Evolutionary conservation across 768 basidiomycete species (phyloP).

Genomic region (Pleurotus ostreatus): DNA sequence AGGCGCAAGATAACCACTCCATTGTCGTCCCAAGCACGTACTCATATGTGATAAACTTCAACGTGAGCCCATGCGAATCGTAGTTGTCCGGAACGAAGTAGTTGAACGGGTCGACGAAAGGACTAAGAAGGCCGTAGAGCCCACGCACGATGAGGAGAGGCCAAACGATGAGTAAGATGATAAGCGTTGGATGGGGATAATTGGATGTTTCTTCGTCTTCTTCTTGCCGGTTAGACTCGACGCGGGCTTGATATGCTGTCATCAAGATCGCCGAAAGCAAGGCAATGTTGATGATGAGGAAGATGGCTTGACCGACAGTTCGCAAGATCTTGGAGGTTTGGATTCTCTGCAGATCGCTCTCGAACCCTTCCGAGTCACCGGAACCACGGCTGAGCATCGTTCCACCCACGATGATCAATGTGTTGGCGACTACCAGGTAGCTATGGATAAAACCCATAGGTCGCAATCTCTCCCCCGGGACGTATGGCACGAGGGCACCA

Average conservation of each 20-base stretch:
- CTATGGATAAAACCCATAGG: constrained; percentile 28
- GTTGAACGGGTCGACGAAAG: constrained; percentile 20
- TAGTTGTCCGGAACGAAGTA: constrained; percentile 23
- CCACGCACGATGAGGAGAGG: constrained; percentile 29
- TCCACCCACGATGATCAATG: constrained; percentile 28
- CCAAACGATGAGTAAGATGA: constrained; percentile 24
- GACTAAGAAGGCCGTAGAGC: constrained; percentile 25
- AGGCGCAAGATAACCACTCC: constrained; percentile 22
- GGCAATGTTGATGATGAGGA: constrained; percentile 24
- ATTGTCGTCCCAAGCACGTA: constrained; percentile 22
- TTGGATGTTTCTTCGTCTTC: background rate
- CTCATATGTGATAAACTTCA: constrained; percentile 21
- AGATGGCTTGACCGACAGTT: constrained; percentile 26
- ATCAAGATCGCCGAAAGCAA: constrained; percentile 21
- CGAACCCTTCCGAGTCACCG: background rate
- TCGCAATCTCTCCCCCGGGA: constrained; percentile 12
- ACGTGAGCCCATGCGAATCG: constrained; percentile 15
- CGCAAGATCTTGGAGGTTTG: constrained; percentile 17
- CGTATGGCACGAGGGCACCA: constrained; percentile 21
- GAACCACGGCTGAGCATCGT: constrained; percentile 24
- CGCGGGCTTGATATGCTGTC: constrained; percentile 21
- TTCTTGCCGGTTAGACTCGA: constrained; percentile 10
- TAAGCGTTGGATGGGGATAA: constrained; percentile 23
- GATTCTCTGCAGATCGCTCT: constrained; percentile 8
- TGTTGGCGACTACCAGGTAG: constrained; percentile 26